Evolutionary conservation across 768 basidiomycete genomes (phyloP).

Genomic region (Russula sp.): DNA sequence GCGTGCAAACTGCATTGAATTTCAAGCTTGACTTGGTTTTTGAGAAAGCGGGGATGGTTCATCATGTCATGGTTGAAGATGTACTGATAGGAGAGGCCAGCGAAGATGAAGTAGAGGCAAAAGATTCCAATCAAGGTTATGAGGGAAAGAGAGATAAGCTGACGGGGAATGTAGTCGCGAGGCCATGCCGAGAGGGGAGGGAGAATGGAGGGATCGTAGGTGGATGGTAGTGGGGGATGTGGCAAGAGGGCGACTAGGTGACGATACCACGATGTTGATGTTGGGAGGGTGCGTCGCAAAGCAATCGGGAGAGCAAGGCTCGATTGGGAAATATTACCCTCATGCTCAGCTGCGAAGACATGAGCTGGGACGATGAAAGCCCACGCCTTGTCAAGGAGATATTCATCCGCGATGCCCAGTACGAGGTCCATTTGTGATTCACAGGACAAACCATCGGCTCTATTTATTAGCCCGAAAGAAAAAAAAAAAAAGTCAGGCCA

Average conservation of each 20-base stretch:
- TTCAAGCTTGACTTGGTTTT: conserved; percentile 78
- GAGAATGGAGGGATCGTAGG: conserved; percentile 25
- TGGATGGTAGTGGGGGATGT: conserved; percentile 41
- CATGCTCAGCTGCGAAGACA: conserved; percentile 23
- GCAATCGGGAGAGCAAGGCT: conserved; percentile 26
- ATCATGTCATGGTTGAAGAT: conserved; percentile 96
- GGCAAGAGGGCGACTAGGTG: conserved; percentile 49
- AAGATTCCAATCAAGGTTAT: conserved; percentile 79
- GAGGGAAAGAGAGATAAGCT: conserved; percentile 59
- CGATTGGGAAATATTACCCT: conserved; percentile 14
- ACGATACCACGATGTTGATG: conserved; percentile 32
- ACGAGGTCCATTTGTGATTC: conserved; percentile 67
- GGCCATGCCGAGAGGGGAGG: conserved; percentile 66
- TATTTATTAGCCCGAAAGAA: background rate
- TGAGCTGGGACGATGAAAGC: conserved; percentile 57
- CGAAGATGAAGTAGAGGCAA: conserved; percentile 82
- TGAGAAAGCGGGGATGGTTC: conserved; percentile 88
- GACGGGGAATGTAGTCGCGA: conserved; percentile 73
- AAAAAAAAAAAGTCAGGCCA: conserved; percentile 5
- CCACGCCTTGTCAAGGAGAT: conserved; percentile 73
- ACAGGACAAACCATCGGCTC: background rate
- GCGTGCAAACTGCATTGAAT: conserved; percentile 66
- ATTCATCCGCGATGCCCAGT: conserved; percentile 62
- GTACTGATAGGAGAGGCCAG: conserved; percentile 70
- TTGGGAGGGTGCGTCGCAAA: conserved; percentile 26